A percentile compares a stretch with the other conserved stretches of the same genome.
phyloP scores from a whole-genome alignment of 306 rosid genomes.

The Quercus robur region DNA sequence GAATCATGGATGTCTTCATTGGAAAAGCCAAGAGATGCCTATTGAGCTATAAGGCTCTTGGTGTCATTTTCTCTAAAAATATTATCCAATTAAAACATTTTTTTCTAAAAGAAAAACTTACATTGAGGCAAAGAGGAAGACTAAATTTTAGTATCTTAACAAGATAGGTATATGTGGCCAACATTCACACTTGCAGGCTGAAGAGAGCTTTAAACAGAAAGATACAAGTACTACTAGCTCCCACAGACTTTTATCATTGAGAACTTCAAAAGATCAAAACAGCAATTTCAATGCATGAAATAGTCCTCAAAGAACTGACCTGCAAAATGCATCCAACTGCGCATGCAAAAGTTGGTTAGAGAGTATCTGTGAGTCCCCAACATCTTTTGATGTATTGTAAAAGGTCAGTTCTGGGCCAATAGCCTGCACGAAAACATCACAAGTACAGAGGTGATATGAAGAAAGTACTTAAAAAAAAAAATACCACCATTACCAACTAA shows the following conservation, averaged over 20 bases:
- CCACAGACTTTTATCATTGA: neutral
- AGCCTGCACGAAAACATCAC: conserved; percentile 54
- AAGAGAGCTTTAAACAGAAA: neutral
- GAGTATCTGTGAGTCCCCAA: conserved; percentile 54
- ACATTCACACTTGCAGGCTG: neutral
- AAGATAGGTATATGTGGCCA: neutral
- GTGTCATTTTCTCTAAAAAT: no score
- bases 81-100: no score
- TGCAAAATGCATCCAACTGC: conserved; percentile 86
- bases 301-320: conserved; percentile 37
- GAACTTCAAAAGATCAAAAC: conserved; percentile 1
- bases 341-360: conserved; percentile 85
- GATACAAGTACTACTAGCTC: neutral
- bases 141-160: neutral
- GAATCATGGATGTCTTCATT: no score
- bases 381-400: conserved; percentile 70
- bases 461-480: neutral
- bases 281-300: neutral
- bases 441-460: conserved; percentile 6
- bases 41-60: no score
- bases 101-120: neutral
- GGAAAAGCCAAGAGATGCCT: no score
- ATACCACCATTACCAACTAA: neutral
- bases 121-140: neutral
- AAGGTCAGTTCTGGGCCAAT: conserved; percentile 93